Evolutionary conservation across 345 rosid species (phyloP).

Genomic region (Hibiscus trionum): DNA sequence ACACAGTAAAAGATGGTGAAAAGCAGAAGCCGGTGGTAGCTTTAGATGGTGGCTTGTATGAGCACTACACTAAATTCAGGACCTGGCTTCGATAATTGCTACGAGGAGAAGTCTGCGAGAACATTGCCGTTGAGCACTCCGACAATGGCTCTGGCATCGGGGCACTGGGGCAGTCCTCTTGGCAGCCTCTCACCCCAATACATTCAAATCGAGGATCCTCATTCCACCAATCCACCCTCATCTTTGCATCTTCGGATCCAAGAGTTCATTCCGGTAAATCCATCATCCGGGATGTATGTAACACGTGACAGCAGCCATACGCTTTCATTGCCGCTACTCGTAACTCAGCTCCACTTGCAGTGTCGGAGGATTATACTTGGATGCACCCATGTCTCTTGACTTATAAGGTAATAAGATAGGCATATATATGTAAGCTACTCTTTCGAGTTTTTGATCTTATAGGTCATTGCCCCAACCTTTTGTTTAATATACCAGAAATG

Average conservation of each 20-base stretch:
- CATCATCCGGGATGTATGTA: background rate
- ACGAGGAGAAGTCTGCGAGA: conserved; percentile 43
- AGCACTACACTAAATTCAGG: no score
- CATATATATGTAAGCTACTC: background rate
- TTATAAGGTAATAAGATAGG: background rate
- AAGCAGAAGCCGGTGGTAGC: conserved; percentile 53
- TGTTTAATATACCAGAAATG: background rate
- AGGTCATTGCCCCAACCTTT: background rate
- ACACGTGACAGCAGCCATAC: background rate
- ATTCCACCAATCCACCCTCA: background rate
- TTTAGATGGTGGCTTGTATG: conserved; percentile 56
- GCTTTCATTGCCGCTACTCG: background rate
- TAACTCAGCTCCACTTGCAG: background rate
- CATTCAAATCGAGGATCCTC: conserved; percentile 23
- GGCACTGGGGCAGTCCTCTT: conserved; percentile 42
- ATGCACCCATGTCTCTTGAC: background rate
- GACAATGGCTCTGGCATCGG: conserved; percentile 70
- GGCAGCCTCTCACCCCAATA: no score
- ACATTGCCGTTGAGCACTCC: conserved; percentile 32
- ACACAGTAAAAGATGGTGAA: conserved; percentile 33
- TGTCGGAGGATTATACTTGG: background rate
- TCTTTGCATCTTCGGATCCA: background rate
- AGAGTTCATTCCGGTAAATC: background rate
- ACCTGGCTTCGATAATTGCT: conserved; percentile 32
- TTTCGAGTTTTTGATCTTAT: background rate